phyloP scores from a whole-genome alignment of 2,329 filamentous ascomycete genomes.

The Ophioceras dolichostomum region DNA sequence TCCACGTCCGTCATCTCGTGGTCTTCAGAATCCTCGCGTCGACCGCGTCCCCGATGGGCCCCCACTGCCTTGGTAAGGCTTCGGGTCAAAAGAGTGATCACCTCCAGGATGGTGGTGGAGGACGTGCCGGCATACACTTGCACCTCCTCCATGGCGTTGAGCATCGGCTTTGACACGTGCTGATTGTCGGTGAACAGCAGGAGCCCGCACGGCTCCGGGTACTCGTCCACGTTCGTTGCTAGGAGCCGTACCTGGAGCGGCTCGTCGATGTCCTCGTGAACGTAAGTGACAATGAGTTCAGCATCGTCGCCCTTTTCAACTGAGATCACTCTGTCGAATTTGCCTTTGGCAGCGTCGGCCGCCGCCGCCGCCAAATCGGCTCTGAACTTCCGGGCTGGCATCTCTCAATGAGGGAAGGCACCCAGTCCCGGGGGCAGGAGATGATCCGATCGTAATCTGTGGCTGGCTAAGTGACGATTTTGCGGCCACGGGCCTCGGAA shows the following conservation, averaged over 20 bases:
- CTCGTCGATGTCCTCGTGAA: slow-evolving; percentile 11
- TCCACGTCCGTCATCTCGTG: slow-evolving; percentile 11
- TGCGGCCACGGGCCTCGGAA: too few species aligned
- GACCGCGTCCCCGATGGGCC: background rate
- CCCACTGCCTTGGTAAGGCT: slow-evolving; percentile 18
- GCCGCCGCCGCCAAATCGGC: slow-evolving; percentile 36
- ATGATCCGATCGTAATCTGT: too few species aligned
- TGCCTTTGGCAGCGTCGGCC: slow-evolving; percentile 20
- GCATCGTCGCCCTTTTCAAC: slow-evolving; percentile 57
- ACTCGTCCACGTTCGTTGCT: slow-evolving; percentile 18
- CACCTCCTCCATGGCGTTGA: slow-evolving; percentile 26
- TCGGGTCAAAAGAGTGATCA: slow-evolving; percentile 31
- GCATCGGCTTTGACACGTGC: slow-evolving; percentile 13
- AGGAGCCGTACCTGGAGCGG: slow-evolving; percentile 24
- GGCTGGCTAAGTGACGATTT: too few species aligned
- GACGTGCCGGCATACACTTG: slow-evolving; percentile 29
- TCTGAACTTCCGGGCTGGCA: slow-evolving; percentile 31
- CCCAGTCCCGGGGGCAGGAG: too few species aligned
- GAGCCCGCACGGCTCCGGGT: slow-evolving; percentile 25
- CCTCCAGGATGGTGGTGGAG: slow-evolving; percentile 22
- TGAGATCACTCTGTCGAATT: slow-evolving; percentile 34
- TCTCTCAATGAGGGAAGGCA: background rate
- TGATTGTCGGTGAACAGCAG: slow-evolving; percentile 30
- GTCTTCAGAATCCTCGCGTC: slow-evolving; percentile 7
- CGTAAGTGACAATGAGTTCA: slow-evolving; percentile 51